Evolutionary conservation across 176 grass and related monocot genomes (phyloP), one percentile per base, ranked within the genome.

Genomic region (Metroxylon sagu): DNA sequence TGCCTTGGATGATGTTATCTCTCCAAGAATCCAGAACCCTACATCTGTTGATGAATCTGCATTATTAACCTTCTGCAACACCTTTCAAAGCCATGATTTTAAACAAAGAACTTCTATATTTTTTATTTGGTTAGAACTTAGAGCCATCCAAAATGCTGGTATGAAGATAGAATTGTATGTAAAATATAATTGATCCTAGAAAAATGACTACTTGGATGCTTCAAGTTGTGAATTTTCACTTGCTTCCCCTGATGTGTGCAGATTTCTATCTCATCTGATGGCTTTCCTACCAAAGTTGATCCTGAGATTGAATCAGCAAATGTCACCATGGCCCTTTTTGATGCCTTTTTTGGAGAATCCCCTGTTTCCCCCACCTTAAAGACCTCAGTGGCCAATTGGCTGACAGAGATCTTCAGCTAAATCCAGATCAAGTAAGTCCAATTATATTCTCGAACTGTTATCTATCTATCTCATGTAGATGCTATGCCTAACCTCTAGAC

Each of bases 301-400:
- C 74, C 77, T 16, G 79, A 79, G 59, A 87, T 95, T 25, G 66
- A 71, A 54, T 95, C 90, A 19, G 28, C 54, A 31, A 87, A 85
- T 52, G 74, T 95, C 63, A 95, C 73, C 26, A 70, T 69, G 64
- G 80, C 86, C 59, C 60, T 89, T 49, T 89, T 76, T 27, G 74
- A 95, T 81, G 90, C 83, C 14, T 95, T 95, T 75, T 89, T 95
- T 14, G 71, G 90, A 56, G 35, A 69, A 64, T 81, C 74, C 55
- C 77, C 90, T 7, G 77, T 95, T 80, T 86, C 80, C 17, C 86
- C 86, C 19, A 81, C 79, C 63, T 58, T 95, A 29, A 86, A 77
- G 76, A 62, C 77, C 5, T 87, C 86, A 1, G 63, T 74, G 61
- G 52, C 76, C 53, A 69, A 74, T 52, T 69, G 78, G 26, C 60